Evolutionary conservation across 345 rosid species (phyloP).

Genomic region (Populus pruinosa): DNA sequence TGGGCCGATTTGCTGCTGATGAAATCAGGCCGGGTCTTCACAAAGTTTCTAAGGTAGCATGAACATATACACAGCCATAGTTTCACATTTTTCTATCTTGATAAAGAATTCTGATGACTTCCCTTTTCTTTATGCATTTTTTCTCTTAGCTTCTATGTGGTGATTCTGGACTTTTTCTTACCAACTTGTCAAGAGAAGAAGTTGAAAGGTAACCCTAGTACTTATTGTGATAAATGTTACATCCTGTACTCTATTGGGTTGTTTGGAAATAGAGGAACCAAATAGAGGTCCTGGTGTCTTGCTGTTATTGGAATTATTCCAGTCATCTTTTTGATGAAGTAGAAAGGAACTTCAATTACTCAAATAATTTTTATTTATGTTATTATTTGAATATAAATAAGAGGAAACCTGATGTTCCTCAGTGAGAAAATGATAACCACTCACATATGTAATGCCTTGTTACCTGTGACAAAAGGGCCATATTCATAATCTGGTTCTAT

Average conservation of each 20-base stretch:
- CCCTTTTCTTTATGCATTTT: not conserved
- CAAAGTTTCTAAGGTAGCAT: conserved; percentile 73
- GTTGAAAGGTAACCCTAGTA: conserved; percentile 58
- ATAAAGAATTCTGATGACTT: not conserved
- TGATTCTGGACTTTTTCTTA: conserved; percentile 74
- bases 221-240: not conserved
- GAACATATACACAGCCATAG: not conserved
- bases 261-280: not conserved
- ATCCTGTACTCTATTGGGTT: not conserved
- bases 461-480: not conserved
- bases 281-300: not conserved
- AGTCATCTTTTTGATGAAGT: not conserved
- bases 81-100: not conserved
- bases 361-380: not conserved
- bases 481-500: not conserved
- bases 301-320: not conserved
- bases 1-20: conserved; percentile 88
- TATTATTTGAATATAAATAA: not conserved
- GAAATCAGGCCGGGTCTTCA: conserved; percentile 69
- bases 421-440: not conserved
- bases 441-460: not conserved
- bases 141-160: conserved; percentile 60
- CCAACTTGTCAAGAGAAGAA: conserved; percentile 77
- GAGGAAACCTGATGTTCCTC: not conserved
- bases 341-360: not conserved